Evolutionary conservation across 306 rosid species (phyloP).

Genomic region (Prunus mira): DNA sequence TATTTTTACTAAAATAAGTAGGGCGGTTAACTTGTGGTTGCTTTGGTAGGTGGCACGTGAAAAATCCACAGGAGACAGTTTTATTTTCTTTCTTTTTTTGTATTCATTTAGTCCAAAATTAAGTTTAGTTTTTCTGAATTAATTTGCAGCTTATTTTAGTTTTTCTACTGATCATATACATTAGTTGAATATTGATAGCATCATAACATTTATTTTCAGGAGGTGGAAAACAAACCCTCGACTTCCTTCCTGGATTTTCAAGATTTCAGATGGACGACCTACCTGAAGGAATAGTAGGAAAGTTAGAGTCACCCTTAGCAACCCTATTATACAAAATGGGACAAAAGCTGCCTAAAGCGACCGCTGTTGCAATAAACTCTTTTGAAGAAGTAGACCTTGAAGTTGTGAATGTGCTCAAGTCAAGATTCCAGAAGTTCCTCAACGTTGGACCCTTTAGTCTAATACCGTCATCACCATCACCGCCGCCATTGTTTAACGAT

Average conservation of each 20-base stretch:
- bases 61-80: background rate
- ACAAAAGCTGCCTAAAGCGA: constrained; percentile 43
- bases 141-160: background rate
- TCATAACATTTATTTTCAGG: constrained; percentile 21
- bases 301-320: constrained; percentile 35
- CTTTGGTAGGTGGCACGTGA: too few species aligned
- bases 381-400: constrained; percentile 37
- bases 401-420: constrained; percentile 20
- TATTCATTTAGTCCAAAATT: background rate
- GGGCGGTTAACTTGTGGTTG: too few species aligned
- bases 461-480: constrained; percentile 2
- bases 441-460: constrained; percentile 64
- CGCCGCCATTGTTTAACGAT: constrained; percentile 19
- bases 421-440: constrained; percentile 30
- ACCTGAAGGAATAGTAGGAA: constrained; percentile 40
- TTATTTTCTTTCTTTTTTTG: background rate
- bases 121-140: background rate
- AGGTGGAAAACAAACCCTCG: constrained; percentile 7
- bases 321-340: constrained; percentile 60
- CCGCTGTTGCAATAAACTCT: constrained; percentile 60
- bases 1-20: too few species aligned
- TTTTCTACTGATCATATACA: too few species aligned
- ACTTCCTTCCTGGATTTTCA: constrained; percentile 55
- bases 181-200: background rate
- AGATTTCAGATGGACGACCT: constrained; percentile 36